These are phyloP conservation scores for Candida smagusa DNA, from an alignment of 1,139 yeast species.

Conservation along the genomic window DNA sequence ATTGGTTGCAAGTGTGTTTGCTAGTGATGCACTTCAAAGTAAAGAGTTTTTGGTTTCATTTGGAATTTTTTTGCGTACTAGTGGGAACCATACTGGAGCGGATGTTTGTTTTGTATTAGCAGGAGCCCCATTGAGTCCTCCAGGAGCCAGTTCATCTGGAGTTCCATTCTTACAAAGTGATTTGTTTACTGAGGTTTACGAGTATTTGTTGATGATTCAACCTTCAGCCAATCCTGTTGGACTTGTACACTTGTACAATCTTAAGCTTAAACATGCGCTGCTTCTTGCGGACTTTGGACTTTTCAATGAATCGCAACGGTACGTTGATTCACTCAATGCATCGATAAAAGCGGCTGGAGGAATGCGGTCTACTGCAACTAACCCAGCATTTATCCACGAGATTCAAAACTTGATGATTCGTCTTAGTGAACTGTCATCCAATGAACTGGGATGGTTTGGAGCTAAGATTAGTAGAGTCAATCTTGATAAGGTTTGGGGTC, in stretches of 20 bases:
- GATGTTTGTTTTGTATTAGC: slow-evolving; percentile 49
- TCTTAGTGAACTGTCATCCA: slow-evolving; percentile 39
- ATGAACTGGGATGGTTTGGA: slow-evolving; percentile 57
- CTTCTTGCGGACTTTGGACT: slow-evolving; percentile 63
- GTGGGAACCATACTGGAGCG: slow-evolving; percentile 37
- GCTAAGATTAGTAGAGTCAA: slow-evolving; percentile 69
- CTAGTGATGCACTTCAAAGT: slow-evolving; percentile 35
- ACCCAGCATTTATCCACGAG: slow-evolving; percentile 32
- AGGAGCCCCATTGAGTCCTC: slow-evolving; percentile 40
- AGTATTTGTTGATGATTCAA: slow-evolving; percentile 39
- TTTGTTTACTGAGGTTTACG: slow-evolving; percentile 70
- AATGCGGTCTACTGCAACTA: slow-evolving; percentile 39
- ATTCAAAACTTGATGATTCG: slow-evolving; percentile 43
- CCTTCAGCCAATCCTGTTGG: slow-evolving; percentile 29
- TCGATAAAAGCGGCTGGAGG: slow-evolving; percentile 36
- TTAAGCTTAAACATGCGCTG: slow-evolving; percentile 62
- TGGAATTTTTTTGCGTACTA: slow-evolving; percentile 43
- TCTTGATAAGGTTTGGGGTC: slow-evolving; percentile 84
- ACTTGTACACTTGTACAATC: slow-evolving; percentile 52
- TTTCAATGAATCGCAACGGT: slow-evolving; percentile 54
- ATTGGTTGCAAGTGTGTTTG: slow-evolving; percentile 42
- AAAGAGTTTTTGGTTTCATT: slow-evolving; percentile 49
- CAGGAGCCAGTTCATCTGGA: slow-evolving; percentile 14
- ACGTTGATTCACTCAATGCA: slow-evolving; percentile 51
- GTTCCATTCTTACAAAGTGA: slow-evolving; percentile 31